phyloP scores from a whole-genome alignment of 208 protist species.

The Porcisia deanei region DNA sequence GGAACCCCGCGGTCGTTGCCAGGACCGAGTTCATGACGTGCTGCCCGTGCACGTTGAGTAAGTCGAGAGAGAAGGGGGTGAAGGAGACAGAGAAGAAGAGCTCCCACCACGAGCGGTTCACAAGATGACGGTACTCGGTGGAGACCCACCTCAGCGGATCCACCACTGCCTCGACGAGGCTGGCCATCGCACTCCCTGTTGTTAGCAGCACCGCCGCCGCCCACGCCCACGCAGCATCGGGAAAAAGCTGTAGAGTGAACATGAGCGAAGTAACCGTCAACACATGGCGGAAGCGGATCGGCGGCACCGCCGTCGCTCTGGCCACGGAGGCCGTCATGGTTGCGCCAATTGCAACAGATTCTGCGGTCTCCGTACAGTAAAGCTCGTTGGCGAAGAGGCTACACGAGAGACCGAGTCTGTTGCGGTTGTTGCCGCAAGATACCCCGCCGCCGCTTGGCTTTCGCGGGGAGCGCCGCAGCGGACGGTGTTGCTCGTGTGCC shows the following conservation, averaged over 20 bases:
- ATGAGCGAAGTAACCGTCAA: conserved; percentile 1
- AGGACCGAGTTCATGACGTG: conserved; percentile 10
- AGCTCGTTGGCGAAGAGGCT: background rate
- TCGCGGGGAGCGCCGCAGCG: background rate
- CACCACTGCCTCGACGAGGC: conserved; percentile 7
- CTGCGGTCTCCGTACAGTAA: background rate
- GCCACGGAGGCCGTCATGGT: background rate
- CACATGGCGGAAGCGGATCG: background rate
- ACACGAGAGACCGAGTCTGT: background rate
- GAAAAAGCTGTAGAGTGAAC: background rate
- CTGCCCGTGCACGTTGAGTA: conserved; percentile 6
- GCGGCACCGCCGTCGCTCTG: background rate
- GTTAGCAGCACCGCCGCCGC: conserved; percentile 9
- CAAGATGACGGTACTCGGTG: conserved; percentile 17
- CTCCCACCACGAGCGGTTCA: conserved; percentile 18
- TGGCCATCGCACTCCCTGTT: conserved; percentile 9
- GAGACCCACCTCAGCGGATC: conserved; percentile 13
- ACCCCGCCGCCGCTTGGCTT: background rate
- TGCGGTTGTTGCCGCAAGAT: background rate
- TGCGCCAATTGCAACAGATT: background rate
- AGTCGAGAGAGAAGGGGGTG: conserved; percentile 15
- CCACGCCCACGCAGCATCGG: conserved; percentile 16
- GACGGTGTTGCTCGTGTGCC: background rate
- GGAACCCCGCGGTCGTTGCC: background rate
- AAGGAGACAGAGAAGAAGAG: conserved; percentile 25